Percentiles rank a stretch among this genome's conserved stretches.
These are phyloP conservation scores for Kuraishia capsulata DNA, from an alignment of 805 yeast species.

Conservation along the genomic window DNA sequence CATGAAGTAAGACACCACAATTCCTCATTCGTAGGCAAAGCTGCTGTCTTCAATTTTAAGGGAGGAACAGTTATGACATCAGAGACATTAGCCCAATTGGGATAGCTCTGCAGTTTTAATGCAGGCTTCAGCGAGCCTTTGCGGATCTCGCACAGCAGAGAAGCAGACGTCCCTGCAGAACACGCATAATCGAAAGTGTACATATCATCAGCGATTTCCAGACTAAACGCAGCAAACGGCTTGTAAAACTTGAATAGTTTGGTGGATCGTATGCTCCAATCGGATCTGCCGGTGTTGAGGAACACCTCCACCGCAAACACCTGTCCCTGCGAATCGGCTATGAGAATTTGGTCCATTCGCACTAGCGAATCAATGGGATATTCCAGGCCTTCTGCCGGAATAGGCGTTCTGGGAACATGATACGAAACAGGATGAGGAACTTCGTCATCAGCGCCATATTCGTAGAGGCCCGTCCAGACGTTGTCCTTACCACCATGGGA, in stretches of 20 bases:
- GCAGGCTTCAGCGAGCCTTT: background rate
- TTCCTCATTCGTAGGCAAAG: background rate
- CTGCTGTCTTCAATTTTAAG: background rate
- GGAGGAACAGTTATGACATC: background rate
- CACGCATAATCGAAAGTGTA: background rate
- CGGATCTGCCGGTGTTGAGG: constrained; percentile 8
- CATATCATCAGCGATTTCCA: background rate
- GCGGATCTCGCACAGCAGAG: background rate
- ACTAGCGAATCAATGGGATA: constrained; percentile 9
- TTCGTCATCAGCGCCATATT: constrained; percentile 4
- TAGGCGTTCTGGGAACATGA: constrained; percentile 13
- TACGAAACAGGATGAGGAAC: constrained; percentile 11
- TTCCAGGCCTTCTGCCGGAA: constrained; percentile 9
- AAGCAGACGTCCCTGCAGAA: background rate
- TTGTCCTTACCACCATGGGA: constrained; percentile 17
- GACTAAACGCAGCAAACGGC: background rate
- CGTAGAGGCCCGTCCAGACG: constrained; percentile 6
- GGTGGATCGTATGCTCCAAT: constrained; percentile 5
- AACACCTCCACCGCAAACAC: constrained; percentile 18
- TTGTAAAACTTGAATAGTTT: background rate
- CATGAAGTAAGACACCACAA: background rate
- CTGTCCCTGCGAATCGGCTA: constrained; percentile 12
- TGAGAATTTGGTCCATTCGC: constrained; percentile 18
- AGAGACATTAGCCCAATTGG: background rate
- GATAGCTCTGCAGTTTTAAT: background rate